Evolutionary conservation across 345 rosid species (phyloP).

Genomic region (Stellera chamaejasme): DNA sequence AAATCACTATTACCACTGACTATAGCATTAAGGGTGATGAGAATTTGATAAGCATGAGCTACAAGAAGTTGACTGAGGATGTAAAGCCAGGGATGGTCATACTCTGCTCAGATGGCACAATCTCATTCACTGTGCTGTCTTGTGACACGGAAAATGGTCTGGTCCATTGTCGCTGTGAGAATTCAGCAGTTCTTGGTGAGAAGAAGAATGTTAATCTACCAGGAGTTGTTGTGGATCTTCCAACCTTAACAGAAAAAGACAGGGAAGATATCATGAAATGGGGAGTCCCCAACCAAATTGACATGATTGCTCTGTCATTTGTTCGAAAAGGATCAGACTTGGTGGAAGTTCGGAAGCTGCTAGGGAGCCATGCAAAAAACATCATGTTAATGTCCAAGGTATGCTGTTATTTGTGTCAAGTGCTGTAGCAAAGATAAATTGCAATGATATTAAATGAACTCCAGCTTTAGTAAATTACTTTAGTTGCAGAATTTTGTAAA

Average conservation of each 20-base stretch:
- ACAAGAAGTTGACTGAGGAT: slow-evolving; percentile 76
- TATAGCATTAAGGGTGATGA: slow-evolving; percentile 72
- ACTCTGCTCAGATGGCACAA: slow-evolving; percentile 96
- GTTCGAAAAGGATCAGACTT: slow-evolving; percentile 94
- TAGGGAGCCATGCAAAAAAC: slow-evolving; percentile 66
- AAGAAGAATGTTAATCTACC: slow-evolving; percentile 98
- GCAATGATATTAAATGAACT: too few species aligned
- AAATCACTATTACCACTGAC: slow-evolving; percentile 77
- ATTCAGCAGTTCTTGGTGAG: slow-evolving; percentile 89
- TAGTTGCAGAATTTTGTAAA: not conserved
- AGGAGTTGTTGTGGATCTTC: slow-evolving; percentile 95
- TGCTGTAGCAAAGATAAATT: too few species aligned
- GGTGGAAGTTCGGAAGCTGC: slow-evolving; percentile 73
- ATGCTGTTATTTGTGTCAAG: slow-evolving; percentile 7
- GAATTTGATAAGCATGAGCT: slow-evolving; percentile 78
- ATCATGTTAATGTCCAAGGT: slow-evolving; percentile 99
- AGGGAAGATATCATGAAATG: slow-evolving; percentile 85
- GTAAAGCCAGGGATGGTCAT: slow-evolving; percentile 87
- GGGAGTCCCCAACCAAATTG: slow-evolving; percentile 91
- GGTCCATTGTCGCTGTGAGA: slow-evolving; percentile 83
- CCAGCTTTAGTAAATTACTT: not conserved
- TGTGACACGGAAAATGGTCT: slow-evolving; percentile 60
- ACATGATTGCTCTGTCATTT: slow-evolving; percentile 95
- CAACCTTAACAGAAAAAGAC: slow-evolving; percentile 94
- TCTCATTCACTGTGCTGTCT: slow-evolving; percentile 72